phyloP scores from a whole-genome alignment of 192 early-diverging fungal genomes.

The Funneliformis geosporum region DNA sequence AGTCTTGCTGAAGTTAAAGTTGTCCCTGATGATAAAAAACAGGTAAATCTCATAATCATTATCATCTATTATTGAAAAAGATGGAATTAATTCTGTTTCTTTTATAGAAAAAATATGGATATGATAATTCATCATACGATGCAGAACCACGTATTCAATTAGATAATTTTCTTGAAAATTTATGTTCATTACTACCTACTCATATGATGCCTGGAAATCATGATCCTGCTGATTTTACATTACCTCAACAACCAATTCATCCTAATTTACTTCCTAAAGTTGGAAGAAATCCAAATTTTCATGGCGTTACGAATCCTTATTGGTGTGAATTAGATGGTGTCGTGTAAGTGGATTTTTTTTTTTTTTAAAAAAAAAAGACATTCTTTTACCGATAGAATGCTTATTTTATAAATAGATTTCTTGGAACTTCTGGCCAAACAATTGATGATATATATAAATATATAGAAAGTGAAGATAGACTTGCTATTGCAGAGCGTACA shows the following conservation, averaged over 20 bases:
- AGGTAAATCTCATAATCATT: conserved; percentile 19
- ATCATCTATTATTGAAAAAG: neutral
- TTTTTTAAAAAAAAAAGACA: neutral
- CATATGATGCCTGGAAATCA: conserved; percentile 79
- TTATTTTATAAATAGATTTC: conserved; percentile 53
- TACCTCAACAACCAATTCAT: conserved; percentile 90
- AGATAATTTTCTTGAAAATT: conserved; percentile 66
- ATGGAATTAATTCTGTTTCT: neutral
- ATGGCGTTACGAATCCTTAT: conserved; percentile 80
- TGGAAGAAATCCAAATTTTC: conserved; percentile 61
- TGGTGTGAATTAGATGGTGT: conserved; percentile 66
- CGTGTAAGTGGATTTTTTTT: conserved; percentile 43
- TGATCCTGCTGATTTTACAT: conserved; percentile 74
- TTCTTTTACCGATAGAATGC: neutral
- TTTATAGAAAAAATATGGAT: conserved; percentile 54
- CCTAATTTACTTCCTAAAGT: conserved; percentile 68
- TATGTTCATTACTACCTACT: conserved; percentile 64
- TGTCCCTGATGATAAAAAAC: conserved; percentile 49
- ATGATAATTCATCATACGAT: conserved; percentile 49
- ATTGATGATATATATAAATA: conserved; percentile 85
- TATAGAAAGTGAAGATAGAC: conserved; percentile 51
- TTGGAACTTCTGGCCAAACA: conserved; percentile 86
- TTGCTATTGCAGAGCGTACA: conserved; percentile 72
- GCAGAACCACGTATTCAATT: conserved; percentile 53
- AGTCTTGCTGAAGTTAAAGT: conserved; percentile 55